Conservation (phyloP, 352 stramenopile species). For the Phytophthora pseudosyringae region DNA sequence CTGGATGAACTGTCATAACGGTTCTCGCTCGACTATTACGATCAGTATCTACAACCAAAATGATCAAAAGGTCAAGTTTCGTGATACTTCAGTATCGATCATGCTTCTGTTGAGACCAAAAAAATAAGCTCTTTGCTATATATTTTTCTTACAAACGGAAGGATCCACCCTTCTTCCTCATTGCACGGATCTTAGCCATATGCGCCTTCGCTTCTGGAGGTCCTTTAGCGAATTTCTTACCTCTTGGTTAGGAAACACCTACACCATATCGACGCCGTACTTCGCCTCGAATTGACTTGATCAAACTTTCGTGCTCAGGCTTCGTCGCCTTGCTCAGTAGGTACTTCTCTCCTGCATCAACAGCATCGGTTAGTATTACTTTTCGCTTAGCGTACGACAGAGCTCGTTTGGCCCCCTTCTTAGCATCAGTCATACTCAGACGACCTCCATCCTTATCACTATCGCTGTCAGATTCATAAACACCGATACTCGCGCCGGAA, state of each 20-base stretch:
- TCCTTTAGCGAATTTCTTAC: conserved; percentile 6
- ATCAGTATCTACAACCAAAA: not conserved
- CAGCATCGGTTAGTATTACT: conserved; percentile 8
- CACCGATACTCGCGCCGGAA: not conserved
- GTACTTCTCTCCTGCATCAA: conserved; percentile 5
- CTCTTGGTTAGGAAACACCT: not conserved
- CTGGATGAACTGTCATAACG: conserved; percentile 20
- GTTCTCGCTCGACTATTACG: conserved; percentile 12
- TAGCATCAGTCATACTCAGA: conserved; percentile 3
- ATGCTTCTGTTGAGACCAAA: conserved; percentile 17
- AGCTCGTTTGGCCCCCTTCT: conserved; percentile 6
- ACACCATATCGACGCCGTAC: not conserved
- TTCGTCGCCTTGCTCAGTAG: too few species aligned
- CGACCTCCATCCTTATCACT: conserved; percentile 5
- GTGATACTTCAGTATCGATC: too few species aligned
- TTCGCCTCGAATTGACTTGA: too few species aligned
- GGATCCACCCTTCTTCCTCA: too few species aligned
- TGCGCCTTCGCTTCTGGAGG: conserved; percentile 1
- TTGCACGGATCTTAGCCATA: conserved; percentile 9
- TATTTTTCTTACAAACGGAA: too few species aligned
- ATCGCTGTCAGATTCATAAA: conserved; percentile 2
- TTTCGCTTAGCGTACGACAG: conserved; percentile 18
- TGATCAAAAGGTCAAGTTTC: too few species aligned
- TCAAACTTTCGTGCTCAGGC: too few species aligned
- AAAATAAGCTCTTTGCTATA: too few species aligned